A percentile compares a stretch with the other conserved stretches of the same genome.
Conservation (phyloP, 2,329 filamentous ascomycete genomes). For the Colletotrichum truncatum region DNA sequence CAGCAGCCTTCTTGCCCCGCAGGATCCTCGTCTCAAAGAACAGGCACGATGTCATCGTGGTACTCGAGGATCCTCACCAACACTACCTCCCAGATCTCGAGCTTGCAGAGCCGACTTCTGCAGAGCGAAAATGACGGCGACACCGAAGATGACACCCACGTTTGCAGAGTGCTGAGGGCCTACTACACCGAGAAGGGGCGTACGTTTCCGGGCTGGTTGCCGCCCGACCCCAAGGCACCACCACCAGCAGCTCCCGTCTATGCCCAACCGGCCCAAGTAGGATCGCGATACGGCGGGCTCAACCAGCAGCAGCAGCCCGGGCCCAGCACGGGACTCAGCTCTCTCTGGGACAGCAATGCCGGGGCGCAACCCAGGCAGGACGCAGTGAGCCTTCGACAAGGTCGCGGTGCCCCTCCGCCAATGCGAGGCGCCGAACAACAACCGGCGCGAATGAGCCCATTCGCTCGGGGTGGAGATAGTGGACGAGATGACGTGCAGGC, state of each 20-base stretch:
- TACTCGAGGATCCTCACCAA: constrained; percentile 78
- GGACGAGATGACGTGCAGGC: constrained; percentile 51
- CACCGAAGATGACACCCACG: constrained; percentile 90
- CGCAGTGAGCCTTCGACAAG: constrained; percentile 55
- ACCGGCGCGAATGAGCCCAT: constrained; percentile 43
- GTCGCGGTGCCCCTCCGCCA: constrained; percentile 45
- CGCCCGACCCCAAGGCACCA: constrained; percentile 84
- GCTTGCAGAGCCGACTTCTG: constrained; percentile 75
- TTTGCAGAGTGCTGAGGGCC: constrained; percentile 89
- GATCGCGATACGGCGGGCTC: constrained; percentile 62
- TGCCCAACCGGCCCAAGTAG: constrained; percentile 55
- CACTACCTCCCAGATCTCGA: constrained; percentile 71
- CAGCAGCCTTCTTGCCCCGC: constrained; percentile 12
- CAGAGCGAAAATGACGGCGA: constrained; percentile 74
- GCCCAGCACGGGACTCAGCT: constrained; percentile 54
- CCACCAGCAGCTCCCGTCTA: constrained; percentile 63
- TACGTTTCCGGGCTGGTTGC: constrained; percentile 85
- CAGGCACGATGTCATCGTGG: constrained; percentile 76
- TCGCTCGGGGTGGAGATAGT: constrained; percentile 34
- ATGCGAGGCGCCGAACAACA: constrained; percentile 34
- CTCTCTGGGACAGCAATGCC: constrained; percentile 63
- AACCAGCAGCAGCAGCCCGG: constrained; percentile 43
- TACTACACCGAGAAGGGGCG: constrained; percentile 93
- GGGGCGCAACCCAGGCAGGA: constrained; percentile 44
- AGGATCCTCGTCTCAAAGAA: constrained; percentile 28